Evolutionary conservation across 1,284 basidiomycete genomes (phyloP), one percentile per base, ranked within the genome.

Genomic region (Cryptococcus deneoformans): DNA sequence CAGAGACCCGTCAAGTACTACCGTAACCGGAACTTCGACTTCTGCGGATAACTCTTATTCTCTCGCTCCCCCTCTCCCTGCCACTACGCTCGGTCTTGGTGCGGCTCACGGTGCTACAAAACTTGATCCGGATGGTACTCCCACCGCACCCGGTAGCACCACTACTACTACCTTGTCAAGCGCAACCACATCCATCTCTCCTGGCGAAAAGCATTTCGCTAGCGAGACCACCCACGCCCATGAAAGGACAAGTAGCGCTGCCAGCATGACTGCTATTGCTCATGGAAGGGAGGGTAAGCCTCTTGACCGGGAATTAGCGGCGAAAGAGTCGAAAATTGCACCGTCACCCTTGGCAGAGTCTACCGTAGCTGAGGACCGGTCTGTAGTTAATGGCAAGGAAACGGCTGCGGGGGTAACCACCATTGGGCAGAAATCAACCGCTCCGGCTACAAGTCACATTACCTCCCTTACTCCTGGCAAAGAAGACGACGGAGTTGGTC

Each of bases 211-310:
- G 12, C 12, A 42, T 5, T 16, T 42, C 16, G 58, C 39, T 4
- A 46, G 54, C 16, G 52, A 60, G 14, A 60, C 58, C 11, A 10
- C 46, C 35, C 55, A 60, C 46, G 65, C 57, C 16, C 63, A 65
- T 29, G 70, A 72, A 20, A 63, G 73, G 9, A 66, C 70, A 6
- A 64, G 59, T 36, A 72, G 69, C 37, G 37, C 64, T 3, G 68
- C 73, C 0, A 69, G 65, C 38, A 65, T 72, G 20, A 77, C 72
- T 24, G 76, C 76, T 7, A 77, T 77, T 54, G 61, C 70, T 46
- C 64, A 65, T 43, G 76, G 76, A 3, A 57, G 64, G 47, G 65
- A 70, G 44, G 76, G 76, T 9, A 53, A 59, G 42, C 59, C 63
- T 36, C 36, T 62, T 1, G 53, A 55, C 9, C 24, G 24, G 12